Base-by-base conservation (phyloP, 495 filamentous ascomycete species). In the Rusavskia elegans region DNA sequence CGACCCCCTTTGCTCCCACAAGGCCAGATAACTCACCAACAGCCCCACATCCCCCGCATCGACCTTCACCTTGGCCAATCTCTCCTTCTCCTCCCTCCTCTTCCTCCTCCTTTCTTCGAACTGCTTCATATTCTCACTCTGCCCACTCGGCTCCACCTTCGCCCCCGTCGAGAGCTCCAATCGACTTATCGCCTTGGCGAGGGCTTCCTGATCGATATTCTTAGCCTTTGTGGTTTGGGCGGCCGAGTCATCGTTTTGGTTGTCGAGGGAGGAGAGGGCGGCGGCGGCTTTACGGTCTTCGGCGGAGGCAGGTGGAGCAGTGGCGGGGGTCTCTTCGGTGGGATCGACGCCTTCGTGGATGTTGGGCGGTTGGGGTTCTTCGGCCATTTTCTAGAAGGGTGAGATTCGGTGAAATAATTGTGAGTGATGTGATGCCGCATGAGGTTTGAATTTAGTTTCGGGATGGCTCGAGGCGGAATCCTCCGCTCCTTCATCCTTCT, bases 241-340 rank as follows among this genome's bases (percentile, higher is more conserved):
- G 35, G 61, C 62, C n/a, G 70, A 68, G 7, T 77, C 71, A 49
- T 83, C 84, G 52, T 80, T 81, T 27, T 56, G 57, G 36, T 29
- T 53, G 54, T 89, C 82, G 50, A 95, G 82, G 51, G 80, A 78
- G 55, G 78, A 81, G 59, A 94, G 80, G 17, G 89, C 89, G 25
- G 85, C 87, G 52, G 87, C 87, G 20, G 89, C 85, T 68, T 92
- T 94, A 65, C 87, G 85, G 69, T 92, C 89, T 67, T 93, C 87
- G 55, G 87, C 84, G 50, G 77, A 80, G 39, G 81, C 70, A 41
- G 83, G 79, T 23, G 44, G 44, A 29, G 19, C 44, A 23, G 77
- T 67, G 41, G 76, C 66, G 39, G 78, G 75, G 27, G 50, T 27
- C 11, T 27, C 27, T 3, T 48, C 52, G 48, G 55, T 50, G 40